Percentiles rank a stretch among this genome's conserved stretches.
These are phyloP conservation scores for Phytophthora hibernalis DNA, from an alignment of 352 stramenopile genomes.

Conservation along the genomic window DNA sequence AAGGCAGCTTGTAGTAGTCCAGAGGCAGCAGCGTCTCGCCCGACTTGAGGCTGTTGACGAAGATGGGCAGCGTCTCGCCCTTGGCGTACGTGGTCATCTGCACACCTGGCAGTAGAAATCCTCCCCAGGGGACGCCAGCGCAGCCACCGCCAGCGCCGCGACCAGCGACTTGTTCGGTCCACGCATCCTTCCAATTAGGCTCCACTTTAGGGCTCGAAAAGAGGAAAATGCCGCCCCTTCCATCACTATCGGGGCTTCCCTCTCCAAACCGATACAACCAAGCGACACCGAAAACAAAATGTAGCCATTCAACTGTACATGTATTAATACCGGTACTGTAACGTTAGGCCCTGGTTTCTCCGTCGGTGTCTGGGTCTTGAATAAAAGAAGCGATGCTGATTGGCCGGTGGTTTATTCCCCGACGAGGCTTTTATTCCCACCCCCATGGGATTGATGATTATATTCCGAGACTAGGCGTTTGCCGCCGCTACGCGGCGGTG, in stretches of 20 bases:
- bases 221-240: conserved; percentile 24
- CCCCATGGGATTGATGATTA: too few relatives aligned
- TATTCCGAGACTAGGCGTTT: too few relatives aligned
- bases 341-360: too few relatives aligned
- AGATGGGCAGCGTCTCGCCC: conserved; percentile 87
- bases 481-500: too few relatives aligned
- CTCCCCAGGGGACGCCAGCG: conserved; percentile 17
- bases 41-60: conserved; percentile 96
- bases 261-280: conserved; percentile 1
- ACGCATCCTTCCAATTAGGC: conserved; percentile 27
- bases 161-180: conserved; percentile 34
- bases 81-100: conserved; percentile 92
- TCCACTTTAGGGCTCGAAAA: conserved; percentile 9
- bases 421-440: too few relatives aligned
- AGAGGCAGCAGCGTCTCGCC: conserved; percentile 96
- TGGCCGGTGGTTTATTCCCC: too few relatives aligned
- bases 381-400: too few relatives aligned
- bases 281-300: conserved; percentile 8
- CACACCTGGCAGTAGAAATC: conserved; percentile 85
- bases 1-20: conserved; percentile 98
- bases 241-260: conserved; percentile 16
- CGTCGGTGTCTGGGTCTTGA: too few relatives aligned
- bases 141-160: conserved; percentile 30
- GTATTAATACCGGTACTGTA: too few relatives aligned
- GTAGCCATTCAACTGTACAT: conserved; percentile 18